phyloP scores from a whole-genome alignment of 371 early-diverging fungal genomes.

The Mortierella sp. region DNA sequence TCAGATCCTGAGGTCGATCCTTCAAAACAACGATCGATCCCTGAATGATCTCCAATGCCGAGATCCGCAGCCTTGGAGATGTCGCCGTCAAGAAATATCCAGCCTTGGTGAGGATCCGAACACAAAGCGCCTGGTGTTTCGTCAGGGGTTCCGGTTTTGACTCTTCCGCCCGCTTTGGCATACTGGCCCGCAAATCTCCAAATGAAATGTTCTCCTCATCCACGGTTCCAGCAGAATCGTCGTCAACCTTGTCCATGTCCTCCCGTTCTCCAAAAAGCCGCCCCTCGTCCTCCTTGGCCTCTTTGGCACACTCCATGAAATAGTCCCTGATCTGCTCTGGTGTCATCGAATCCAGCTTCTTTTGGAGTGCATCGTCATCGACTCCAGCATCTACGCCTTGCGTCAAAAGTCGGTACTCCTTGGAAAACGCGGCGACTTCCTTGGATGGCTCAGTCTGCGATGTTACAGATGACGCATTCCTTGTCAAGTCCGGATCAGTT shows the following conservation, averaged over 20 bases:
- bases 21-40: slow-evolving; percentile 36
- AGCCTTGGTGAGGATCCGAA: slow-evolving; percentile 49
- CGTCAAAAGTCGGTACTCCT: slow-evolving; percentile 26
- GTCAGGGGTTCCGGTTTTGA: slow-evolving; percentile 25
- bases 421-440: slow-evolving; percentile 36
- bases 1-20: slow-evolving; percentile 38
- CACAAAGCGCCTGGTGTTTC: slow-evolving; percentile 48
- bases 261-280: slow-evolving; percentile 19
- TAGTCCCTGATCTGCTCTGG: slow-evolving; percentile 44
- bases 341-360: slow-evolving; percentile 39
- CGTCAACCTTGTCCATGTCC: neutral
- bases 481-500: neutral
- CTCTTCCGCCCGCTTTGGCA: slow-evolving; percentile 34
- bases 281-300: slow-evolving; percentile 33
- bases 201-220: slow-evolving; percentile 27
- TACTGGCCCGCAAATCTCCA: slow-evolving; percentile 25
- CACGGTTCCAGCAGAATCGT: neutral
- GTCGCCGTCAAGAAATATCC: slow-evolving; percentile 50
- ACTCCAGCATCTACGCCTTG: neutral
- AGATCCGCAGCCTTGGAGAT: slow-evolving; percentile 39
- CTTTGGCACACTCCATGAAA: slow-evolving; percentile 28
- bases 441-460: slow-evolving; percentile 10
- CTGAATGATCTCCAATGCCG: slow-evolving; percentile 42
- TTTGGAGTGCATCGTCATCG: slow-evolving; percentile 9
- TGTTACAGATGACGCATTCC: neutral